Conservation (phyloP, 2,329 filamentous ascomycete species). For the Periconia sp. region DNA sequence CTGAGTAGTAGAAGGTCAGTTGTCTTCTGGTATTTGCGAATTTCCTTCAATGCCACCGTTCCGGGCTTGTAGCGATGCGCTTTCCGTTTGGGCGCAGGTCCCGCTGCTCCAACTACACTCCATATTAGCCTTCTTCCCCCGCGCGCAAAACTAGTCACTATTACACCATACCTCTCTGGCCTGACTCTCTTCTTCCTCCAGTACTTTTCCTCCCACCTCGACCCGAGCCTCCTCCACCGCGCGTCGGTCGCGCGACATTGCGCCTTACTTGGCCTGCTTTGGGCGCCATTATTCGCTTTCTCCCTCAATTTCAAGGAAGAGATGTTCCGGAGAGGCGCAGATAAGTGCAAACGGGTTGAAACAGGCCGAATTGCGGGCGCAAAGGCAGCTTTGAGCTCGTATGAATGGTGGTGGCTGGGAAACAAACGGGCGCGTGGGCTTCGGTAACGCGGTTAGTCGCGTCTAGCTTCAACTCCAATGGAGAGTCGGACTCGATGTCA, state of each 20-base stretch:
- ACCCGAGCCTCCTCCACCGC: slow-evolving; percentile 26
- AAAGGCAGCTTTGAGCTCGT: background rate
- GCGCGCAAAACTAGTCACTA: background rate
- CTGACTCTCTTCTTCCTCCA: slow-evolving; percentile 21
- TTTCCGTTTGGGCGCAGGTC: slow-evolving; percentile 38
- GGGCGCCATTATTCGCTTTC: slow-evolving; percentile 21
- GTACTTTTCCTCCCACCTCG: slow-evolving; percentile 23
- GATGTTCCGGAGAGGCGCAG: background rate
- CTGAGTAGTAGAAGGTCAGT: slow-evolving; percentile 97
- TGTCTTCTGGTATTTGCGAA: slow-evolving; percentile 96
- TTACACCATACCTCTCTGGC: slow-evolving; percentile 25
- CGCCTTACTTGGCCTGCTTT: slow-evolving; percentile 32
- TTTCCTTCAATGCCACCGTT: slow-evolving; percentile 98
- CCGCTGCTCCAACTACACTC: slow-evolving; percentile 35
- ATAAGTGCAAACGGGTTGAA: background rate
- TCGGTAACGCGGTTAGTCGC: too few relatives aligned
- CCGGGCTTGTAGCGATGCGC: slow-evolving; percentile 57
- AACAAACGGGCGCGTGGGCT: background rate
- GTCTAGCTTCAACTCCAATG: slow-evolving; percentile 7
- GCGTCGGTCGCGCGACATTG: slow-evolving; percentile 42
- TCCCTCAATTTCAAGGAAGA: background rate
- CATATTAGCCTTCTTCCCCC: background rate
- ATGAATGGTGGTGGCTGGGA: slow-evolving; percentile 7
- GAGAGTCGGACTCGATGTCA: slow-evolving; percentile 2
- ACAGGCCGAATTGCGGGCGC: background rate